Percentiles rank a stretch among this genome's conserved stretches.
Evolutionary conservation across 768 basidiomycete species (phyloP).

Genomic region (Lepiota subincarnata): DNA sequence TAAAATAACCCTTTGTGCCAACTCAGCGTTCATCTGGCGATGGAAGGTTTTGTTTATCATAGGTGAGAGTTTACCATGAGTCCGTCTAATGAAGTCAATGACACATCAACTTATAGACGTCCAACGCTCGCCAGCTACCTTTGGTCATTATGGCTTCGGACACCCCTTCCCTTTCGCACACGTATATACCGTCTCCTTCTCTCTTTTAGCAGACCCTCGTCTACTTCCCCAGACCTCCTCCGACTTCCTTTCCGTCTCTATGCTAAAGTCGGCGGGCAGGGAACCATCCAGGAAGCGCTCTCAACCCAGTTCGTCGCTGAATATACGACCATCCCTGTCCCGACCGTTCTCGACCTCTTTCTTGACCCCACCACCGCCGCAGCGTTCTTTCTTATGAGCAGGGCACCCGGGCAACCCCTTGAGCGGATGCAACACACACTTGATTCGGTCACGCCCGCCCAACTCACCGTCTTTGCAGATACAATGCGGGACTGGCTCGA

Average conservation of each 20-base stretch:
- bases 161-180: not conserved
- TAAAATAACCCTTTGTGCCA: too few species aligned
- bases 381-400: slow-evolving; percentile 3
- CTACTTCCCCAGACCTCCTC: not conserved
- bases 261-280: not conserved
- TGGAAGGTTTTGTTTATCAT: not conserved
- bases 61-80: not conserved
- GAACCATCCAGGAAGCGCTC: slow-evolving; percentile 4
- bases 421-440: not conserved
- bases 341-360: slow-evolving; percentile 8
- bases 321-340: slow-evolving; percentile 9
- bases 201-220: not conserved
- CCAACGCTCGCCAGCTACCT: not conserved
- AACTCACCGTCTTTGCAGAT: slow-evolving; percentile 7
- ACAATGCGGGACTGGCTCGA: slow-evolving; percentile 6
- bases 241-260: slow-evolving; percentile 10
- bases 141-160: slow-evolving; percentile 1
- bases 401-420: slow-evolving; percentile 1
- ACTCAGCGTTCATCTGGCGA: not conserved
- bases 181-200: slow-evolving; percentile 2
- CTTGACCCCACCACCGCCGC: not conserved
- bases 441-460: not conserved
- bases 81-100: not conserved
- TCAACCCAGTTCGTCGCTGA: slow-evolving; percentile 2
- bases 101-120: not conserved